Conservation (phyloP, 331 rosid species). For the Acacia pycnantha region DNA sequence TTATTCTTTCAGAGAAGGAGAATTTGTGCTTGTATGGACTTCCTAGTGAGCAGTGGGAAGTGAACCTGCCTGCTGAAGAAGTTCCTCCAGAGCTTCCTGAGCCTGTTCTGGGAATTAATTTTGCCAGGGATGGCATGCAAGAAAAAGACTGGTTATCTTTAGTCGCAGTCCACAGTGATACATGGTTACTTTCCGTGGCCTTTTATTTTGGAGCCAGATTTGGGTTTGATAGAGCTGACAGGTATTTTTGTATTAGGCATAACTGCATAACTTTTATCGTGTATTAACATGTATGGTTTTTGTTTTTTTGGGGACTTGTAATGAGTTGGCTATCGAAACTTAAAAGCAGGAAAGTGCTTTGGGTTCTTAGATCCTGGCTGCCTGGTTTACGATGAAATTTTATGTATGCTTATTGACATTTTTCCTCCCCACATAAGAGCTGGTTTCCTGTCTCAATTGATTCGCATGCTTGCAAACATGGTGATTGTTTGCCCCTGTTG, state of each 20-base stretch:
- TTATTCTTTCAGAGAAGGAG: slow-evolving; percentile 75
- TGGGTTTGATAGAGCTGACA: slow-evolving; percentile 74
- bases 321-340: slow-evolving; percentile 8
- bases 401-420: slow-evolving; percentile 1
- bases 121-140: slow-evolving; percentile 95
- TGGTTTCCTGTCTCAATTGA: no score
- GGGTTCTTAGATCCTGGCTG: background rate
- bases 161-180: slow-evolving; percentile 92
- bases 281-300: slow-evolving; percentile 3
- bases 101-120: slow-evolving; percentile 92
- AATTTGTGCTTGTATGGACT: slow-evolving; percentile 88
- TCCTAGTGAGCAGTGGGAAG: slow-evolving; percentile 89
- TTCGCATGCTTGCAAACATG: no score
- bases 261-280: background rate
- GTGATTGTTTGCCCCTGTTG: no score
- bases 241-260: slow-evolving; percentile 42
- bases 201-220: slow-evolving; percentile 93
- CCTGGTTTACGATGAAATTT: slow-evolving; percentile 14
- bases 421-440: no score
- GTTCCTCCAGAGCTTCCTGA: slow-evolving; percentile 98
- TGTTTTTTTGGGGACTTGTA: background rate
- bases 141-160: slow-evolving; percentile 87
- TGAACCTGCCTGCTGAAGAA: slow-evolving; percentile 93
- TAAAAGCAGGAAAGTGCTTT: slow-evolving; percentile 12
- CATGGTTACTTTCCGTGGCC: slow-evolving; percentile 89